A percentile compares a stretch with the other conserved stretches of the same genome.
These are phyloP conservation scores for Sextonia rubra DNA, from an alignment of 164 flowering plant species.

Conservation along the genomic window DNA sequence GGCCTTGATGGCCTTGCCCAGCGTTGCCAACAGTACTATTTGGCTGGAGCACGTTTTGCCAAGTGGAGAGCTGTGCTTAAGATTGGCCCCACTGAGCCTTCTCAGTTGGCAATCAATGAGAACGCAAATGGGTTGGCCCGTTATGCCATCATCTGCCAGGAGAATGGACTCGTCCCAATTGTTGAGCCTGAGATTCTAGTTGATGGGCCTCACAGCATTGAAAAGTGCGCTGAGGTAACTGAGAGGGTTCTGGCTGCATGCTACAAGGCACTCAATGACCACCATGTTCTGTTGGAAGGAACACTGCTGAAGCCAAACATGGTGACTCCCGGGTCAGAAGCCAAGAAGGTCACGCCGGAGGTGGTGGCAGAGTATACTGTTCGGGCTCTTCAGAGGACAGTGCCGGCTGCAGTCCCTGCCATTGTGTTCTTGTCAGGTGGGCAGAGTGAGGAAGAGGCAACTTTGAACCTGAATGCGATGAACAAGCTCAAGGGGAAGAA, in stretches of 20 bases:
- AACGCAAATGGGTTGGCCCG: slow-evolving; percentile 50
- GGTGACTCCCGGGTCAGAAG: slow-evolving; percentile 47
- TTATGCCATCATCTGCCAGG: slow-evolving; percentile 53
- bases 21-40: slow-evolving; percentile 37
- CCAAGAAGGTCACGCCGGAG: slow-evolving; percentile 38
- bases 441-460: slow-evolving; percentile 50
- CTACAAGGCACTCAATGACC: slow-evolving; percentile 48
- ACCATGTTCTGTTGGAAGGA: slow-evolving; percentile 45
- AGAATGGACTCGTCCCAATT: slow-evolving; percentile 46
- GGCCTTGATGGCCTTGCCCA: slow-evolving; percentile 47
- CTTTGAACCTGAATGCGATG: slow-evolving; percentile 42
- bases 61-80: slow-evolving; percentile 48
- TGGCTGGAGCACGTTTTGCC: slow-evolving; percentile 42
- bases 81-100: slow-evolving; percentile 43
- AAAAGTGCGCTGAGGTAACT: slow-evolving; percentile 39
- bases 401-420: slow-evolving; percentile 43
- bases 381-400: slow-evolving; percentile 36
- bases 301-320: slow-evolving; percentile 47
- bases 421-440: slow-evolving; percentile 46
- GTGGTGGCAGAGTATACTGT: slow-evolving; percentile 43
- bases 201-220: slow-evolving; percentile 44
- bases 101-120: slow-evolving; percentile 42
- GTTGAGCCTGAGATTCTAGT: slow-evolving; percentile 54
- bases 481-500: slow-evolving; percentile 44
- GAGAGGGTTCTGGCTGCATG: slow-evolving; percentile 50